Evolutionary conservation across 2,329 filamentous ascomycete species (phyloP).

Genomic region (Thielaviopsis ethacetica): DNA sequence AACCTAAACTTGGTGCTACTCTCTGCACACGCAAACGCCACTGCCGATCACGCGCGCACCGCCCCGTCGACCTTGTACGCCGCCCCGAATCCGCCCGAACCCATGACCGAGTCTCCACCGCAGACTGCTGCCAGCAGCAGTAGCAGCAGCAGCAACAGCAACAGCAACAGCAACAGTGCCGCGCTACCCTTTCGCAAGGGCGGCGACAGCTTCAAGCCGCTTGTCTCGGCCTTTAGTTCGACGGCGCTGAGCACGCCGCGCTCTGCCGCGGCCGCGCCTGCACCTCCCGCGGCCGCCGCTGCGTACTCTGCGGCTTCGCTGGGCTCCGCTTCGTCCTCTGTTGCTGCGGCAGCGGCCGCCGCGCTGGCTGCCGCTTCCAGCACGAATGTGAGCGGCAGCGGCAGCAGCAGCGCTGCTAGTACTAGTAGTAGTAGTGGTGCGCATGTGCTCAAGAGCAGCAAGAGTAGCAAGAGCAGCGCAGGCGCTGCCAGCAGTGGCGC

Average conservation of each 20-base stretch:
- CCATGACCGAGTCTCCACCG: not conserved
- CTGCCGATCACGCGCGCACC: too few relatives aligned
- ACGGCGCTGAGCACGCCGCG: conserved; percentile 3
- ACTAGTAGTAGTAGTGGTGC: too few relatives aligned
- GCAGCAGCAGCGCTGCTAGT: too few relatives aligned
- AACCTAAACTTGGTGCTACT: too few relatives aligned
- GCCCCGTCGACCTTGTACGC: not conserved
- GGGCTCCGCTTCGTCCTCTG: too few relatives aligned
- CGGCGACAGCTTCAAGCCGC: conserved; percentile 1
- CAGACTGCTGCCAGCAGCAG: not conserved
- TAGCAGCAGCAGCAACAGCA: not conserved
- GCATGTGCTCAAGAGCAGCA: too few relatives aligned
- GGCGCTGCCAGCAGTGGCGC: not conserved
- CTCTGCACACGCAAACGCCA: too few relatives aligned
- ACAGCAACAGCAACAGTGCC: not conserved
- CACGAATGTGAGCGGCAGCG: too few relatives aligned
- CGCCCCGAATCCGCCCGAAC: not conserved
- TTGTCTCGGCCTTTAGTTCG: conserved; percentile 5
- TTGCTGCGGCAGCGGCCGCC: too few relatives aligned
- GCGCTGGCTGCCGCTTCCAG: too few relatives aligned
- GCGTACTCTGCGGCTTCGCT: too few relatives aligned
- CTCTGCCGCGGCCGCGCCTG: not conserved
- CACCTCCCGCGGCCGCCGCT: too few relatives aligned
- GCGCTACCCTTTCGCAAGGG: not conserved
- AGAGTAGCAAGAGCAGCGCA: not conserved